Evolutionary conservation across 305 asterid genomes (phyloP).

Genomic region (Fraxinus floribunda): DNA sequence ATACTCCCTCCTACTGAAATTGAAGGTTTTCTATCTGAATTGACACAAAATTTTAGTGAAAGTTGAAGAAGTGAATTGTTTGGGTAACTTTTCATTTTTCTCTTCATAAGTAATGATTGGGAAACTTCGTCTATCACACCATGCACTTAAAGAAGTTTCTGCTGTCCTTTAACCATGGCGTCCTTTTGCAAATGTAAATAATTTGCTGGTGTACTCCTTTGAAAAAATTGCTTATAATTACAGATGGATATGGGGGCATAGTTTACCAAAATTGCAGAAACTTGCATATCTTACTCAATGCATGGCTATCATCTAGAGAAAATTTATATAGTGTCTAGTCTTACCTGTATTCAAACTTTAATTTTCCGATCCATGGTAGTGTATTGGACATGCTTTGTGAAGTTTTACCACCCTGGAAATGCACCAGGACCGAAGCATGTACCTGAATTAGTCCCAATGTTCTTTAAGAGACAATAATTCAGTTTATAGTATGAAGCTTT

Average conservation of each 20-base stretch:
- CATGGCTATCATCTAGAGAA: not conserved
- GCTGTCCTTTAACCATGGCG: not conserved
- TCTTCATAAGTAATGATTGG: not conserved
- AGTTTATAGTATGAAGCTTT: not conserved
- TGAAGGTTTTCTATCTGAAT: not conserved
- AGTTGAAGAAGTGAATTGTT: not conserved
- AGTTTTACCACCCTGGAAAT: slow-evolving; percentile 5
- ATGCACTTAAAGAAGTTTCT: not conserved
- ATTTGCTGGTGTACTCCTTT: not conserved
- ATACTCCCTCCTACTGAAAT: not conserved
- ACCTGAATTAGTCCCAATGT: slow-evolving; percentile 14
- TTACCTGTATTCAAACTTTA: not conserved
- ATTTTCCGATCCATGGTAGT: not conserved
- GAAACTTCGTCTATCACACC: not conserved
- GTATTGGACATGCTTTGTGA: not conserved
- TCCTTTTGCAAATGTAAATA: not conserved
- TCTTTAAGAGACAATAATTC: slow-evolving; percentile 7
- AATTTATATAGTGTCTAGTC: not conserved
- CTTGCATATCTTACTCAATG: not conserved
- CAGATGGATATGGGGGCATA: not conserved
- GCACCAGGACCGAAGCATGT: slow-evolving; percentile 9
- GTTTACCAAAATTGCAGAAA: not conserved
- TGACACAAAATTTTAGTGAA: not conserved
- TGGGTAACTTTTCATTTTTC: not conserved
- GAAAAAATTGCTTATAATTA: not conserved